Evolutionary conservation across 2,329 filamentous ascomycete genomes (phyloP), one percentile per base, ranked within the genome.

Genomic region (Fusarium nygamai): DNA sequence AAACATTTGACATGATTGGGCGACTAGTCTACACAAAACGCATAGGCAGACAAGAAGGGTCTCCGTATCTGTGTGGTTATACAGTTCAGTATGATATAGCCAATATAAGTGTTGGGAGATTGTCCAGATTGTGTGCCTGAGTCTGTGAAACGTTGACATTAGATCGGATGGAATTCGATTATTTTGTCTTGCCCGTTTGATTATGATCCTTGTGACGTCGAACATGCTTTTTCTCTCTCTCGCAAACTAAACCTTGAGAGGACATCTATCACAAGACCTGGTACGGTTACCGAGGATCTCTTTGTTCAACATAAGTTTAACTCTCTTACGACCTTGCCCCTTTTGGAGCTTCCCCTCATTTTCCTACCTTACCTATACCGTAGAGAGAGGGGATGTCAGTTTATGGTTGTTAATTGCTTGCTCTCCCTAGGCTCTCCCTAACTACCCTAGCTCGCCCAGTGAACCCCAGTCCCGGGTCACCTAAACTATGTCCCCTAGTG

Each of bases 301-400:
- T 41, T 59, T 22, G 29, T 33, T 46, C 29, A 10, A 43, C 34
- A 36, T 31, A 31, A 60, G 39, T 48, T 61, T 38, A n/a, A 22
- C 27, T 50, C 19, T 24, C 33, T 22, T 24, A 31, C 43, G 53
- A 19, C 68, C 51, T 75, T 75, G 73, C 69, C 72, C 39, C 50
- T 75, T 71, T 44, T 19, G 72, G 53, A 47, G 63, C 59, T 75
- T 75, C 65, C 72, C 72, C 69, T 73, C 72, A 61, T 33, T 72
- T 61, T 60, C 8, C 33, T 29, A 34, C 44, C 13, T 29, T 47
- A 27, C 43, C n/a, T 27, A 27, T 46, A 44, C 24, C 24, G 24
- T 44, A 44, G 19, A 50, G 38, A 50, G 33, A 50, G 38, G 36
- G 36, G 43, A 46, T 61, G 41, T 41, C 51, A 38, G 59, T 29